Evolutionary conservation across 1,139 yeast species (phyloP), one percentile per base, ranked within the genome.

Genomic region (Kurtzmaniella natalensis): DNA sequence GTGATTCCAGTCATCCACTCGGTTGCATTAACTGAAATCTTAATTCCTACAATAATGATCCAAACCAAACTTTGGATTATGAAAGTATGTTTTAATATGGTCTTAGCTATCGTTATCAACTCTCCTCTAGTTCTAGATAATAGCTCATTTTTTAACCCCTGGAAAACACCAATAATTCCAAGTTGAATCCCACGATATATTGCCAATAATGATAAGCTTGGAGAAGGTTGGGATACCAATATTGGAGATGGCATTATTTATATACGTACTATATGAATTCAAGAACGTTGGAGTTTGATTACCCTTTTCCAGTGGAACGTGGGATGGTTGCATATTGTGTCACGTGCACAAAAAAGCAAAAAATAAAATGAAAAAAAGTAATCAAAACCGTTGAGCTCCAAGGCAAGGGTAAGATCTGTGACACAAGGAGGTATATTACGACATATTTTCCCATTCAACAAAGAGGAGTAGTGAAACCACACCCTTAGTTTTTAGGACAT

Each of bases 161-260:
- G 48, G 41, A 65, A 71, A 2, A 64, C 61, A 3, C 81, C 78
- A 6, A 73, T 52, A 5, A 71, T 34, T 0, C 77, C 73, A 33
- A 77, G 55, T 50, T 76, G 81, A 19, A 71, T 43, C 0, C 83
- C 82, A n/a, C 81, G 57, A 10, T 71, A 40, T 14, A 76, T 61
- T 0, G 78, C 66, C 39, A 64, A 41, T 1, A 62, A 30, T 1
- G 79, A 64, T 44, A 76, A 73, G 15, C 50, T 39, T 14, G 45
- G 45, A 2, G 53, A 46, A 8, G 55, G 48, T 13, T 46, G 46
- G 5, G 58, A 52, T 23, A 53, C 37, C 30, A 51, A 49, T 13
- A 53, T 50, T 13, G 58, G 58, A 10, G 57, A 53, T 13, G 57
- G 52, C 57, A 52, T 52, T 8, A n/a, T 5, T 10, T n/a, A n/a